Base-by-base conservation (phyloP, 2,329 filamentous ascomycete genomes). In the Clarireedia homoeocarpa region DNA sequence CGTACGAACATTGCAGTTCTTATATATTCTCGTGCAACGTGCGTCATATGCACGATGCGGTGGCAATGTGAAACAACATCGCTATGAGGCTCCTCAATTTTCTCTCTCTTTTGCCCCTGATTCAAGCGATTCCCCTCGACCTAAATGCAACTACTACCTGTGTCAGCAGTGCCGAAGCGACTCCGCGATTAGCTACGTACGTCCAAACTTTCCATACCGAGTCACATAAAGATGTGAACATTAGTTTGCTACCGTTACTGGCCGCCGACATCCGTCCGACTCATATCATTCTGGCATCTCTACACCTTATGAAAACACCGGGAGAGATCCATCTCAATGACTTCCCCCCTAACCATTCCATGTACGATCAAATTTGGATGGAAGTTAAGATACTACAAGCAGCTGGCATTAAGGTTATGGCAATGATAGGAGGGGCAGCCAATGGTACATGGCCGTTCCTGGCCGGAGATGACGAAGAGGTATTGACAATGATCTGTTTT, bases 391-490 rank as follows among this genome's bases (percentile, higher is more conserved):
- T 44, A 36, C 52, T 61, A 6, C 55, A 58, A 17, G 9, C 30
- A n/a, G 40, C 23, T 36, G 52, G 59, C n/a, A 44, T 61, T 40
- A 61, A 48, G 39, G 50, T 61, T 15, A 53, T 59, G 45, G 56
- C 40, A 23, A 59, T 59, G 55, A 42, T 61, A 40, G 59, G 59
- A 9, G 59, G 59, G 7, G 58, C 58, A 20, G 57, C 51, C 15
- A 10, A 2, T 7, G 59, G 59, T 5, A 58, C 51, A 6, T 61
- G 57, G 47, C 71, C 75, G 47, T 75, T 79, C 72, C 83, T 23
- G 63, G 66, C 53, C 27, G 52, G 48, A 26, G 46, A 42, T 24
- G 51, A 55, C 4, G 17, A 38, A 5, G 23, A 46, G 49, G 55
- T 57, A 51, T 45, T 17, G 15, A 40, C 14, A 6, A 17, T 14